phyloP scores from a whole-genome alignment of 2,329 filamentous ascomycete genomes.

The Hyphodiscus sp. region DNA sequence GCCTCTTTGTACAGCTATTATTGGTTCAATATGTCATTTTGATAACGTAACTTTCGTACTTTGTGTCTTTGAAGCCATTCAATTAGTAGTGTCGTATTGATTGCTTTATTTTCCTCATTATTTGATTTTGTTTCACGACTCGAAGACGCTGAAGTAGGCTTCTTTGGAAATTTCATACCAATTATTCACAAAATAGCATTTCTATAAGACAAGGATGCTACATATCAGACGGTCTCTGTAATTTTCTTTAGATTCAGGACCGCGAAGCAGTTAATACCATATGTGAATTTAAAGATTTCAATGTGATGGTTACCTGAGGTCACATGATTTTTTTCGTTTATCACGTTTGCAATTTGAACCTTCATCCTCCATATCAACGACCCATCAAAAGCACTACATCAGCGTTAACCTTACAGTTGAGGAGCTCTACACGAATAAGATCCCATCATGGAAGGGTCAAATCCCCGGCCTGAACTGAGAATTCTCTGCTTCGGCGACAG shows the following conservation, averaged over 20 bases:
- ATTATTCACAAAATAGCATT: too few species aligned
- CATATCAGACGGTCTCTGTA: not conserved
- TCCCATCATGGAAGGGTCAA: not conserved
- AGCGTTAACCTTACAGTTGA: not conserved
- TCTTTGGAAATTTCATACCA: not conserved
- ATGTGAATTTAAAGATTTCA: not conserved
- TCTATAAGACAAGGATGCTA: too few species aligned
- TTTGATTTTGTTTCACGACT: too few species aligned
- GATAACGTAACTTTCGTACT: not conserved
- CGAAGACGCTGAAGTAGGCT: not conserved
- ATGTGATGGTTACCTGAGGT: not conserved
- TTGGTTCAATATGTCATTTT: not conserved
- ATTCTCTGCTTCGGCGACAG: constrained; percentile 6
- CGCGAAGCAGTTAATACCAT: not conserved
- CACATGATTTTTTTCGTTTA: not conserved
- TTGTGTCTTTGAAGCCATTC: not conserved
- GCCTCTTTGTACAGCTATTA: not conserved
- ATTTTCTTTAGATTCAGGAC: not conserved
- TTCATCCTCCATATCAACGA: not conserved
- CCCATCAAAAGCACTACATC: not conserved
- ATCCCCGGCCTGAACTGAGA: not conserved
- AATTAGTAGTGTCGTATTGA: too few species aligned
- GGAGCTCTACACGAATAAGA: not conserved
- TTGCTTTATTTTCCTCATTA: too few species aligned
- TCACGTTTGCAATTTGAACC: not conserved